Evolutionary conservation across 177 flowering plant genomes (phyloP), one percentile per base, ranked within the genome.

Genomic region (Vitis hybrid): DNA sequence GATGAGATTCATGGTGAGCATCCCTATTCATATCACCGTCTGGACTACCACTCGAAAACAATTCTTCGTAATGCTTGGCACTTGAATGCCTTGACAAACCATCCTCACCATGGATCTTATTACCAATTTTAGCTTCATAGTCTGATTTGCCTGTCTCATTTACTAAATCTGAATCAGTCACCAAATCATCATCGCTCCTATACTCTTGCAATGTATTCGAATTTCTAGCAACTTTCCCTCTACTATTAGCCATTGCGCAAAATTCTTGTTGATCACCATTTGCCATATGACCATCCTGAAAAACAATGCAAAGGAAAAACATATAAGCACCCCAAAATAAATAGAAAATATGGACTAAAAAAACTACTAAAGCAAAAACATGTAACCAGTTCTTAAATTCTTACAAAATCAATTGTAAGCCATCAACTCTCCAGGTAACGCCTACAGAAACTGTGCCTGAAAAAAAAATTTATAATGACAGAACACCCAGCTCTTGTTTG

Each of bases 381-480:
- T 70, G 51, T 57, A 72, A 66, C 72, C 65, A 77, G 71, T 58
- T 84, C 88, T 85, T 83, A 82, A 86, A 38, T 38, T 38, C 47
- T 38, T 8, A 38, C 47, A 38, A 78, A 86, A 84, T 76, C 62
- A 71, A 79, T 64, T 33, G 77, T 64, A 75, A 75, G 82, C 80
- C 82, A 81, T 71, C 76, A 76, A 71, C 67, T 83, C 76, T 81
- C 88, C 71, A 14, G 71, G 82, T 75, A 76, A 76, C 76, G 76
- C 79, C 80, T 80, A 83, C 61, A 44, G 72, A 64, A 70, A 81
- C 82, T 77, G 47, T 38, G 47, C 47, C 47, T 38, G 47, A 5
- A 38, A 38, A 38, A 28, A 38, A 38, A 38, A 38, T 7, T 5
- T 38, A 38, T 38, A 38, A 38, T 38, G 47, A 38, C 47, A 38